Conservation (phyloP, 345 rosid species). For the Hirschfeldia incana region DNA sequence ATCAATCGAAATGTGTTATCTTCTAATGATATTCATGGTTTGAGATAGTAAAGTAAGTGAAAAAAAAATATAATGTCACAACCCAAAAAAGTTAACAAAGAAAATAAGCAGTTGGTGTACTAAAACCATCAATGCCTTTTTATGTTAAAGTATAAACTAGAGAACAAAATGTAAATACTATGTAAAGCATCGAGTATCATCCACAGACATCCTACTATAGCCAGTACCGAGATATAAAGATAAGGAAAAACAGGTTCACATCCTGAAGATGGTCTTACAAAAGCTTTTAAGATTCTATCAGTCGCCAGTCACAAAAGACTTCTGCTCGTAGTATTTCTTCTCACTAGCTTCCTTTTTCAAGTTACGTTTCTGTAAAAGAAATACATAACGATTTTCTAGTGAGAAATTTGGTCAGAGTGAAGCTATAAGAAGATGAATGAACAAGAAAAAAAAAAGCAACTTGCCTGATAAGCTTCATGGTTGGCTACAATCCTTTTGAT, state of each 20-base stretch:
- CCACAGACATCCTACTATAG: not conserved
- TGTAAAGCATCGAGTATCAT: constrained; percentile 7
- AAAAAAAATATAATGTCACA: not conserved
- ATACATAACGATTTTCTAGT: constrained; percentile 1
- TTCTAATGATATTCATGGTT: not conserved
- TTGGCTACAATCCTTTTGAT: constrained; percentile 81
- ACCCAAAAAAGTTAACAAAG: not conserved
- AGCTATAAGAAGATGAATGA: not conserved
- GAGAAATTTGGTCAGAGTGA: constrained; percentile 2
- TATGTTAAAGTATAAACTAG: constrained; percentile 28
- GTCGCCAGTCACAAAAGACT: not conserved
- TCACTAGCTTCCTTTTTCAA: not conserved
- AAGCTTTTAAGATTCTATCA: not conserved
- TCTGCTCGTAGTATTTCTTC: not conserved
- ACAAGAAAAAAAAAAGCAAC: not conserved
- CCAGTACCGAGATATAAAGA: not conserved
- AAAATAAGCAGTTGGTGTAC: constrained; percentile 5
- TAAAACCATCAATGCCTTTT: constrained; percentile 9
- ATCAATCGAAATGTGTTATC: no score
- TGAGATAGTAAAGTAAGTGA: no score
- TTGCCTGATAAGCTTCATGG: constrained; percentile 79
- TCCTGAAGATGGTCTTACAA: not conserved
- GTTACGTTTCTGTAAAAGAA: constrained; percentile 26
- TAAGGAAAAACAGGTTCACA: not conserved
- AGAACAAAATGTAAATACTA: constrained; percentile 15